Conservation (phyloP, 148 eudicot species). For the Bassia scoparia region DNA sequence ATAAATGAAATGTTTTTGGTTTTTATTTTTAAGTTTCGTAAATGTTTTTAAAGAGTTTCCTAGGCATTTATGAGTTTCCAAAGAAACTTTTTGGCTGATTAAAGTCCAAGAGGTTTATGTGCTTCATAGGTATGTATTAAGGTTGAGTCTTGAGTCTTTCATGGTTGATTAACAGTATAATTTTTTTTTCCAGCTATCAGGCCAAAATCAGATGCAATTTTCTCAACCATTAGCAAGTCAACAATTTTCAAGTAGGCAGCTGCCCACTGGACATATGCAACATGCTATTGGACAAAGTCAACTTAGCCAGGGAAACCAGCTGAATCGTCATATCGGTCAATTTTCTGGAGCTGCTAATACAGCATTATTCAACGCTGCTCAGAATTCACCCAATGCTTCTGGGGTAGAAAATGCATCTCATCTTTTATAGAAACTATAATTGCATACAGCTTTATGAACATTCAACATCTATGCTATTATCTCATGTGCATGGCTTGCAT, state of each 20-base stretch:
- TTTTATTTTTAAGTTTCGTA: too few species aligned
- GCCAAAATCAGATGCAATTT: slow-evolving; percentile 83
- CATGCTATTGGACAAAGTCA: slow-evolving; percentile 81
- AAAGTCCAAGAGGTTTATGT: too few species aligned
- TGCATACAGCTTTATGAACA: slow-evolving; percentile 2
- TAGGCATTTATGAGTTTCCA: too few species aligned
- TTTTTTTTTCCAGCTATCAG: slow-evolving; percentile 51
- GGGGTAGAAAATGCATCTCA: slow-evolving; percentile 53
- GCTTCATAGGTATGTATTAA: too few species aligned
- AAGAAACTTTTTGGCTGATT: too few species aligned
- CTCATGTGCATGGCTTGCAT: slow-evolving; percentile 11
- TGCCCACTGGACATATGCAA: slow-evolving; percentile 64
- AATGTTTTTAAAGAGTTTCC: too few species aligned
- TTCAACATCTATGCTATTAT: slow-evolving; percentile 16
- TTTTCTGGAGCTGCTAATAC: slow-evolving; percentile 82
- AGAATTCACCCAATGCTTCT: slow-evolving; percentile 70
- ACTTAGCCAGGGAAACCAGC: slow-evolving; percentile 87
- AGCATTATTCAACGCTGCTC: slow-evolving; percentile 92
- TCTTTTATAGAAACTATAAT: slow-evolving; percentile 18
- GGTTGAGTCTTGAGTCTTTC: too few species aligned
- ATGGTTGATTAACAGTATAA: neutral
- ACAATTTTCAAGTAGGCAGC: slow-evolving; percentile 88
- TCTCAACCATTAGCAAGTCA: slow-evolving; percentile 73
- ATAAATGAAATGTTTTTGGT: too few species aligned
- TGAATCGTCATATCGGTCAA: slow-evolving; percentile 91